Percentiles rank a stretch among this genome's conserved stretches.
phyloP scores from a whole-genome alignment of 208 protist species.

The Leishmania mexicana region DNA sequence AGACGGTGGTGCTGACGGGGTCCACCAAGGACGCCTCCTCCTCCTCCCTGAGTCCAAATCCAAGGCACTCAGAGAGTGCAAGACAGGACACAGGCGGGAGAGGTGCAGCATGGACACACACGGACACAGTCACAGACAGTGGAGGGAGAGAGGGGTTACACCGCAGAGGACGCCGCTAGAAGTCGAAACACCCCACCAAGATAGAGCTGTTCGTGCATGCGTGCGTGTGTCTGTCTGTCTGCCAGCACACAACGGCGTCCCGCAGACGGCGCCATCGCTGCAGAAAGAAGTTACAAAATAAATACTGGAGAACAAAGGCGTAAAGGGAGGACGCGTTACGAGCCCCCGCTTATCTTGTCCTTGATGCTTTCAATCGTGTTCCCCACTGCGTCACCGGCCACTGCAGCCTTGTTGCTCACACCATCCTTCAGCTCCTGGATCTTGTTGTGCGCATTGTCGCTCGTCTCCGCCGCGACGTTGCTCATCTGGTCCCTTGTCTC shows the following conservation, averaged over 20 bases:
- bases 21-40: background rate
- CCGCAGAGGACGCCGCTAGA: background rate
- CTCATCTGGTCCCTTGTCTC: slow-evolving; percentile 4
- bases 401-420: background rate
- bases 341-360: background rate
- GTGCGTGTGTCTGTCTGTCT: background rate
- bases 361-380: background rate
- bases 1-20: background rate
- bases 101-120: background rate
- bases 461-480: slow-evolving; percentile 8
- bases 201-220: background rate
- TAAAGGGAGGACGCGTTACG: background rate
- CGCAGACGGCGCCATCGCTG: background rate
- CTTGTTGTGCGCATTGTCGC: slow-evolving; percentile 1
- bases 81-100: background rate
- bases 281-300: background rate
- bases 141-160: background rate
- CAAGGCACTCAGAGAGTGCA: background rate
- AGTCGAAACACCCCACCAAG: background rate
- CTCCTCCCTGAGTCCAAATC: background rate
- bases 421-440: slow-evolving; percentile 7
- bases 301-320: background rate
- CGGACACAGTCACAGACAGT: background rate
- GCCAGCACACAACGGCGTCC: background rate
- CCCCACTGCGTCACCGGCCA: background rate